These are phyloP conservation scores for Eucalyptus pauciflora DNA, from an alignment of 345 rosid species.

Conservation along the genomic window DNA sequence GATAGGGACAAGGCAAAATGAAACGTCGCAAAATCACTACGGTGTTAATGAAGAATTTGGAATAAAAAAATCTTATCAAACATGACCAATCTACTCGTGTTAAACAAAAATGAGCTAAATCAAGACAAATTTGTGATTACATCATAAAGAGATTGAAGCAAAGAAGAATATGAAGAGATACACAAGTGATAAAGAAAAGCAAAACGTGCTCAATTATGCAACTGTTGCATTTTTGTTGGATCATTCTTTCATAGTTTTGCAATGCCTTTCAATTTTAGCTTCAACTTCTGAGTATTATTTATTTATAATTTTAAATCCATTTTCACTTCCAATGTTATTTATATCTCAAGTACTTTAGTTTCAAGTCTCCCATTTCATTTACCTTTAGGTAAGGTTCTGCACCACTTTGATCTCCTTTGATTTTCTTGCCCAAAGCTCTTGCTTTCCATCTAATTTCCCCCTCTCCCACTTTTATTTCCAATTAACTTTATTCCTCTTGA, in stretches of 20 bases:
- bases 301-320: too few species aligned
- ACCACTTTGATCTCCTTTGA: not conserved
- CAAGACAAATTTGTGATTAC: not conserved
- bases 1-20: not conserved
- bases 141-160: not conserved
- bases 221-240: not conserved
- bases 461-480: not conserved
- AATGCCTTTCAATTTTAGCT: not conserved
- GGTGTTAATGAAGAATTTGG: not conserved
- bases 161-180: not conserved
- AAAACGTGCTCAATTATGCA: not conserved
- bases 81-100: accelerated
- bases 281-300: too few species aligned
- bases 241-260: not conserved
- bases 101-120: not conserved
- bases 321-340: too few species aligned
- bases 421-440: not conserved
- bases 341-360: constrained; percentile 28
- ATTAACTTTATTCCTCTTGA: not conserved
- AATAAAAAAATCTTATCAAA: not conserved
- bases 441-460: not conserved
- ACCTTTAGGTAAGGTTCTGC: not conserved
- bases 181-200: not conserved
- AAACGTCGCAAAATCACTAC: not conserved
- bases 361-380: constrained; percentile 17